phyloP scores from a whole-genome alignment of 225 moss, liverwort and hornwort genomes.

The Physcomitrellopsis africana region DNA sequence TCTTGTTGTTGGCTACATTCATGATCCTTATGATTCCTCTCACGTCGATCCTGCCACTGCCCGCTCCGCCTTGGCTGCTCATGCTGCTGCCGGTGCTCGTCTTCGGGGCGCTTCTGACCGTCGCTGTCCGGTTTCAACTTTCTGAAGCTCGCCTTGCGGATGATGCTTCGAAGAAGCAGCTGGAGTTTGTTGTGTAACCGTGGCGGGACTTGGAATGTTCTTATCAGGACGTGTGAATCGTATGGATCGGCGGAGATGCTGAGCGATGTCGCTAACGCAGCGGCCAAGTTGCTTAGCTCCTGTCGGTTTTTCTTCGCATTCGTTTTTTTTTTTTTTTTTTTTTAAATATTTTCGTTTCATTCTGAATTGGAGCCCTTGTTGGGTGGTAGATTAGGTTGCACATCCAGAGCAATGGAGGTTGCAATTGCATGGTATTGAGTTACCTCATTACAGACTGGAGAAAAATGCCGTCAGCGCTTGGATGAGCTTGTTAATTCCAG shows the following conservation, averaged over 20 bases:
- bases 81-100: slow-evolving; percentile 56
- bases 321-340: no score
- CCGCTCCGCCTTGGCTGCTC: slow-evolving; percentile 48
- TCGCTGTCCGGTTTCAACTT: slow-evolving; percentile 34
- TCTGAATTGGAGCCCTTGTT: no score
- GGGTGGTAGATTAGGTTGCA: no score
- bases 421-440: not conserved
- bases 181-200: slow-evolving; percentile 28
- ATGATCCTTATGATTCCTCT: slow-evolving; percentile 57
- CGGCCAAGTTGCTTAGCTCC: no score
- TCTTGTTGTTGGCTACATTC: slow-evolving; percentile 23
- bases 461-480: slow-evolving; percentile 10
- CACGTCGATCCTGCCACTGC: slow-evolving; percentile 41
- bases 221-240: no score
- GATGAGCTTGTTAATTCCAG: slow-evolving; percentile 11
- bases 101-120: slow-evolving; percentile 43
- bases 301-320: no score
- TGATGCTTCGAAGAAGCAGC: slow-evolving; percentile 17
- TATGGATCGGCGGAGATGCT: no score
- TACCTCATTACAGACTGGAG: not conserved
- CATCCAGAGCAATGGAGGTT: no score
- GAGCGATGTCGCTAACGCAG: no score
- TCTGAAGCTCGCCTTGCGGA: slow-evolving; percentile 33
- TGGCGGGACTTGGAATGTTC: not conserved
- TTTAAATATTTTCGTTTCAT: no score